Percentiles rank a stretch among this genome's conserved stretches.
Conservation (phyloP, 2,329 filamentous ascomycete genomes). For the Claviceps maximensis region DNA sequence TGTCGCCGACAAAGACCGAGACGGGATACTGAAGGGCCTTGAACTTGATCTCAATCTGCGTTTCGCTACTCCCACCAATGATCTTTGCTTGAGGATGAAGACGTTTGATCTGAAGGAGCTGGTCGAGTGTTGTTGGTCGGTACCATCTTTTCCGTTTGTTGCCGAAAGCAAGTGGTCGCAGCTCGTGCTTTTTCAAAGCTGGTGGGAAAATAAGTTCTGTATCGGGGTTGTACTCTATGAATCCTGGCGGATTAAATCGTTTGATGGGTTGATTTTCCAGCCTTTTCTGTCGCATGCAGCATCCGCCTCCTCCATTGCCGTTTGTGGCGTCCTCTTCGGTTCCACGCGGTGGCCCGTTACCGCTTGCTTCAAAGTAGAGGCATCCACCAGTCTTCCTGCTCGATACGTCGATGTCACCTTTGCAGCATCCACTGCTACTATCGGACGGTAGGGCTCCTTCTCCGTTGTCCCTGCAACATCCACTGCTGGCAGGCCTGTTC, state of each 20-base stretch:
- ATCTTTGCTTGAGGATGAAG: constrained; percentile 78
- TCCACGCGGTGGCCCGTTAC: neutral
- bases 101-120: constrained; percentile 84
- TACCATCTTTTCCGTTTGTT: constrained; percentile 95
- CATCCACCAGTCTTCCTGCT: neutral
- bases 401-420: constrained; percentile 25
- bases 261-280: constrained; percentile 43
- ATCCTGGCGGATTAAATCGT: constrained; percentile 71
- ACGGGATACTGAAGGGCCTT: constrained; percentile 83
- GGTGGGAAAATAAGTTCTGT: constrained; percentile 95
- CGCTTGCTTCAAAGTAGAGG: neutral
- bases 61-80: constrained; percentile 92
- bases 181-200: constrained; percentile 66
- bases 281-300: constrained; percentile 52
- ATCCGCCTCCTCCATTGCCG: constrained; percentile 34
- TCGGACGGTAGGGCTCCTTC: neutral
- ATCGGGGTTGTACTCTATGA: constrained; percentile 87
- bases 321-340: neutral
- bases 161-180: constrained; percentile 73
- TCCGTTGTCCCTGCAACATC: constrained; percentile 2
- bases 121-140: constrained; percentile 70
- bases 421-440: constrained; percentile 25
- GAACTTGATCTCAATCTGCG: constrained; percentile 97
- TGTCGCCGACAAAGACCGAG: constrained; percentile 88
- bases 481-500: neutral